Evolutionary conservation across 495 filamentous ascomycete species (phyloP), one percentile per base, ranked within the genome.

Genomic region (Aspergillus kassunensis): DNA sequence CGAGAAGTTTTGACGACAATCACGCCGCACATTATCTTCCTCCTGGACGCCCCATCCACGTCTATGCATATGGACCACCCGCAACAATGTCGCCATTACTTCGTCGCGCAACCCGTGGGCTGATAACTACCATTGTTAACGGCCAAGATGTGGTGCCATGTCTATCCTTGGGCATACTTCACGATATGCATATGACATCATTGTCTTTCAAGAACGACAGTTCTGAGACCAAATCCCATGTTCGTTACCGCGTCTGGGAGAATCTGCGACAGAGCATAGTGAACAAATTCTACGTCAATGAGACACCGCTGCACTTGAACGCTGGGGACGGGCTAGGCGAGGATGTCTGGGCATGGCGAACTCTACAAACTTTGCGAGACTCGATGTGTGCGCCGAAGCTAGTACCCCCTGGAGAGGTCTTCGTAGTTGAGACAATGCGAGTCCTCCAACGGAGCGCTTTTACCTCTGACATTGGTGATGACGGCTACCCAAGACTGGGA

Each of bases 41-140:
- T 16, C 56, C 81, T 0, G 80, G 81, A 39, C 78, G 88, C 8
- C 85, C 81, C 39, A 84, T 89, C 33, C 87, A 89, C 60, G 87
- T 89, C 42, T 92, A 87, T 65, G 85, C 87, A 30, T 91, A 88
- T 61, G 88, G 88, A 3, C 85, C 88, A 9, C 86, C 88, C 9
- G 80, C 84, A 2, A 83, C 81, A 37, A 80, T 91, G 72, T 90
- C 85, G 1, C 79, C 85, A 0, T 80, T 83, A n/a, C 74, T 91
- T 4, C 80, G 85, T 33, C 77, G 80, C 42, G 83, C 82, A 15
- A 90, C 87, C 0, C 75, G 85, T n/a, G 86, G 84, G 3, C 73
- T 91, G 3, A 83, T 91, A 41, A 91, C 88, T 5, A 89, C 83
- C 9, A 74, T 87, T 19, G 78, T 91, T 19, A 82, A 90, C 58